Conservation (phyloP, 73 alveolate species). For the Blepharisma japonicum region DNA sequence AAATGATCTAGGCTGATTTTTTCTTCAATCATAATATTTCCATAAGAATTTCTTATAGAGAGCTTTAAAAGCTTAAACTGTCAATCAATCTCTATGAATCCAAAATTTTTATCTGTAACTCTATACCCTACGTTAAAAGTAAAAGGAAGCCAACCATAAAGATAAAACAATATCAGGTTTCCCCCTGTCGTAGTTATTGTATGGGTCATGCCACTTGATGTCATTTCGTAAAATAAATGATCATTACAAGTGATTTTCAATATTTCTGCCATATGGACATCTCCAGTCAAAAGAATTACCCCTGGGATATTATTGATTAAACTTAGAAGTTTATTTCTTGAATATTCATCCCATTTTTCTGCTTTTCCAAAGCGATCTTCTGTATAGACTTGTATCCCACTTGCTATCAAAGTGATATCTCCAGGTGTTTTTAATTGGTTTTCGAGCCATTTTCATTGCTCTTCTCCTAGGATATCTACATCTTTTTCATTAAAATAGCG, state of each 20-base stretch:
- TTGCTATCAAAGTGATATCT: slow-evolving; percentile 10
- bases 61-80: neutral
- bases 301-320: neutral
- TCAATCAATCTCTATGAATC: slow-evolving; percentile 13
- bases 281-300: slow-evolving; percentile 25
- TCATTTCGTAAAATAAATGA: neutral
- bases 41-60: slow-evolving; percentile 1
- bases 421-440: neutral
- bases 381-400: slow-evolving; percentile 28
- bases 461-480: slow-evolving; percentile 31
- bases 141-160: neutral
- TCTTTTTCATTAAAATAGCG: slow-evolving; percentile 6
- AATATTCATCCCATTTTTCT: slow-evolving; percentile 30
- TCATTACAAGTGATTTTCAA: neutral
- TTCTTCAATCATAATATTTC: too few relatives aligned
- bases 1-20: too few relatives aligned
- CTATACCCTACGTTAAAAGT: neutral
- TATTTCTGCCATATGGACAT: slow-evolving; percentile 23
- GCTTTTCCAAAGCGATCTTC: slow-evolving; percentile 24
- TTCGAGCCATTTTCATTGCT: slow-evolving; percentile 26
- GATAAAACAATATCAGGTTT: neutral
- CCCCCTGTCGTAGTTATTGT: neutral
- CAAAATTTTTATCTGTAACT: neutral
- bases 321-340: slow-evolving; percentile 8
- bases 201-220: slow-evolving; percentile 24